Base-by-base conservation (phyloP, 73 alveolate species). In the Paramecium bursaria region DNA sequence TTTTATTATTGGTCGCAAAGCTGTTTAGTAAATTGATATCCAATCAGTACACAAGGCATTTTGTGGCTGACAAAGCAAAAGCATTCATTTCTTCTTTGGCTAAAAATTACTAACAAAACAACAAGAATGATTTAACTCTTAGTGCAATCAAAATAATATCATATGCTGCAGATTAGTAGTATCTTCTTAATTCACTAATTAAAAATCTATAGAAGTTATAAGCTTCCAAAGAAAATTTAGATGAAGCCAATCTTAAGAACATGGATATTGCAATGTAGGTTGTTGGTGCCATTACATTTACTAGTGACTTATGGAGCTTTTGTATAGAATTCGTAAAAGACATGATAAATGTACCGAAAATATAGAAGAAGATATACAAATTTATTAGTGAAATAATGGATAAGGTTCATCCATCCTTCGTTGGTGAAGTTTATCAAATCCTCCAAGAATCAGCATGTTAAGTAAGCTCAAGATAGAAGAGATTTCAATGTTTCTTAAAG, bases 211-310 rank as follows among this genome's bases (percentile, higher is more conserved):
- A 67, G n/a, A 67, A 67, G 39, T 33, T 67, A 17, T 7, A 39
- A 1, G 19, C 14, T 15, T 19, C 27, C n/a, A 67, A 67, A 79
- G 85, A 26, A 5, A 55, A 52, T 26, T 46, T 79, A 30, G 76
- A 79, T 23, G 53, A 31, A 30, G 54, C 26, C 46, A 26, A 61
- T 9, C 42, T 79, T 13, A 54, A 54, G 14, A 79, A 61, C 5
- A 53, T 79, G 75, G 89, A 79, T 42, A 79, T 79, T 48, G 57
- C 54, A 22, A 19, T 79, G 25, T 53, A 61, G 21, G 89, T 79
- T 3, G 75, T 50, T 31, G 13, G 49, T 23, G 75, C 89, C 0
- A 49, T 48, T 50, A 17, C 51, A 29, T 48, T 79, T 51, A 54
- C 51, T 13, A 48, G 52, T 33, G 89, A 79, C 13, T 48, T 61